Percentiles rank a stretch among this genome's conserved stretches.
Conservation (phyloP, 192 early-diverging fungal species). For the Coemansia sp. region DNA sequence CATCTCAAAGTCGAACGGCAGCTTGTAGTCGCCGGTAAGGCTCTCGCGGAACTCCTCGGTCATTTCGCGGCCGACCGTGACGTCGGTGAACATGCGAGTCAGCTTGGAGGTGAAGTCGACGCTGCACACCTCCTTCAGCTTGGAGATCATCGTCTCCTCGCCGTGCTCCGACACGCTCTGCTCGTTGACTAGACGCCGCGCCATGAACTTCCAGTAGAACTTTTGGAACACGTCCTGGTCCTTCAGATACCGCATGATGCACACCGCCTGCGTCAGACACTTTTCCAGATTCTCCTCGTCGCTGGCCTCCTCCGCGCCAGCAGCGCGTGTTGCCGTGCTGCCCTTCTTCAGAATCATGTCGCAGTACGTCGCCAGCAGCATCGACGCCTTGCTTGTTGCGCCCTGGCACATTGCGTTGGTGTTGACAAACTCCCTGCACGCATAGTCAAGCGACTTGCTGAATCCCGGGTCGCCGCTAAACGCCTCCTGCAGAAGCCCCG, state of each 20-base stretch:
- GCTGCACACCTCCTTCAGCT: slow-evolving; percentile 89
- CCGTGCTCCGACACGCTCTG: slow-evolving; percentile 88
- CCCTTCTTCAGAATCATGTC: slow-evolving; percentile 88
- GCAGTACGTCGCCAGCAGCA: slow-evolving; percentile 86
- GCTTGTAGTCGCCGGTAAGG: slow-evolving; percentile 38
- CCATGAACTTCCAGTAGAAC: slow-evolving; percentile 91
- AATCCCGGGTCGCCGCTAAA: slow-evolving; percentile 82
- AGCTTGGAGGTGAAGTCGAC: slow-evolving; percentile 94
- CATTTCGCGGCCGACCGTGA: slow-evolving; percentile 86
- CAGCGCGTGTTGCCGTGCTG: slow-evolving; percentile 34
- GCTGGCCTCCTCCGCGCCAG: slow-evolving; percentile 40
- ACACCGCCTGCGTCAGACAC: slow-evolving; percentile 65
- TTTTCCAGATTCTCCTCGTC: slow-evolving; percentile 55
- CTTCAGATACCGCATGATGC: slow-evolving; percentile 93
- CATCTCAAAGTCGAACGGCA: slow-evolving; percentile 74
- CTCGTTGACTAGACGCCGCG: slow-evolving; percentile 87
- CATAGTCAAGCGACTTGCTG: slow-evolving; percentile 88
- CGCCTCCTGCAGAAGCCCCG: slow-evolving; percentile 71
- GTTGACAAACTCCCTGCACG: slow-evolving; percentile 93
- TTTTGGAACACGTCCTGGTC: slow-evolving; percentile 99
- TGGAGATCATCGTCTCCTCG: slow-evolving; percentile 92
- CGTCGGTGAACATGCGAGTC: slow-evolving; percentile 95
- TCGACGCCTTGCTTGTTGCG: slow-evolving; percentile 72
- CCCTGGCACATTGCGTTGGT: slow-evolving; percentile 78
- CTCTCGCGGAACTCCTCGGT: slow-evolving; percentile 79